Evolutionary conservation across 164 flowering plant genomes (phyloP).

Genomic region (Vitis rupestris): DNA sequence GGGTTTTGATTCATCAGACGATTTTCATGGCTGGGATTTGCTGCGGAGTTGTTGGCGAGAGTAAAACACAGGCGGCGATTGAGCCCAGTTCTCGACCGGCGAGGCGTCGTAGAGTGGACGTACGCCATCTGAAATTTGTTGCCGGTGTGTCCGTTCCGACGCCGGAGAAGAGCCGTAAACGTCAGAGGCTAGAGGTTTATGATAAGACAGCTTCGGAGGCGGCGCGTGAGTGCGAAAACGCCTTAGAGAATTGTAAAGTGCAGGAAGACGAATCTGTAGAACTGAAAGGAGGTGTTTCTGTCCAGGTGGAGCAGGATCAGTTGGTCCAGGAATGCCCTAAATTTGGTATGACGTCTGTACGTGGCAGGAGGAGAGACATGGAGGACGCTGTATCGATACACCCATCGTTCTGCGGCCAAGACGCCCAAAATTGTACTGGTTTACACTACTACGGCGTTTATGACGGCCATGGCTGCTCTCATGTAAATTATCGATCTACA

Average conservation of each 20-base stretch:
- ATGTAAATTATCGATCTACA: conserved; percentile 28
- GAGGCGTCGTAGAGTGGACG: conserved; percentile 40
- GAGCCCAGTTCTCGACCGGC: conserved; percentile 32
- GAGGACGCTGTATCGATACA: conserved; percentile 57
- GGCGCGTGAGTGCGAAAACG: conserved; percentile 20
- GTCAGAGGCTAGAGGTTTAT: conserved; percentile 19
- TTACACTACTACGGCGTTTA: conserved; percentile 51
- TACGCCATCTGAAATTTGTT: conserved; percentile 32
- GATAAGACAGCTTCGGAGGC: conserved; percentile 17
- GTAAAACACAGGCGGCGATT: conserved; percentile 30
- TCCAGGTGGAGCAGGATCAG: not conserved
- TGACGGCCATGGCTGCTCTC: conserved; percentile 81
- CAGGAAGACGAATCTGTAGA: not conserved
- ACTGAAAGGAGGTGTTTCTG: not conserved
- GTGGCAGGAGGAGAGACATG: conserved; percentile 62
- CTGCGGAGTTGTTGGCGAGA: conserved; percentile 45
- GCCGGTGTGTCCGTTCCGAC: conserved; percentile 22
- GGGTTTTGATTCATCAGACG: not conserved
- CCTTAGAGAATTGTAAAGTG: conserved; percentile 6
- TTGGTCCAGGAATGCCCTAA: conserved; percentile 23
- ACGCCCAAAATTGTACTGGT: not conserved
- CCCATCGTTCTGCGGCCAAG: conserved; percentile 27
- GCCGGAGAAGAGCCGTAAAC: conserved; percentile 17
- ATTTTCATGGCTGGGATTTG: conserved; percentile 54
- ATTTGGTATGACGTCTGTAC: conserved; percentile 47